Evolutionary conservation across 495 filamentous ascomycete species (phyloP), one percentile per base, ranked within the genome.

Genomic region (Penicillium longicatenatum): DNA sequence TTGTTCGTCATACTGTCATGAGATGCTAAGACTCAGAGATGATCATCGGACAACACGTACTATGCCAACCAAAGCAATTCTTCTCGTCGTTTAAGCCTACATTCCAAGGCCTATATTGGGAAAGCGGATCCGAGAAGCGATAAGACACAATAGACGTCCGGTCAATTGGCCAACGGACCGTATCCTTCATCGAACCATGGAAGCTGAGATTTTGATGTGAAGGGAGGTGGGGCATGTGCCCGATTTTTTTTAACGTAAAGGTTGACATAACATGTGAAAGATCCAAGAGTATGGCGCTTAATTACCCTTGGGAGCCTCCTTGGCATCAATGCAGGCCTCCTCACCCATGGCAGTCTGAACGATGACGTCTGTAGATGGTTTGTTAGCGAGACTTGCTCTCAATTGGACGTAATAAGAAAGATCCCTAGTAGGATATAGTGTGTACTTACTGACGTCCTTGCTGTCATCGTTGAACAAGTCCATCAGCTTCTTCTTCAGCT

Each of bases 291-390:
- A 65, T 56, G 54, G 60, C 65, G 58, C 68, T 78, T 72, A 68
- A 35, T 10, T 10, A 3, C 9, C 11, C 70, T 70, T 64, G 70
- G 68, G 88, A 70, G 89, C 89, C 78, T 98, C 93, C 85, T 98
- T 97, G 78, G 87, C 88, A 72, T 97, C 92, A 70, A 97, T 90
- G 64, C 86, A 90, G 62, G 84, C 82, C 84, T 97, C 91, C 77
- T 98, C 93, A 66, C 89, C 89, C 94, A 99, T 99, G 72, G 94
- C 86, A 59, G 89, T 89, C 71, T 93, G 89, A 75, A 99, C 82
- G 64, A 91, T 89, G 69, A 98, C 84, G 72, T 91, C 93, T 97
- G 62, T 7, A 55, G 19, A 52, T 14, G 7, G 17, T 44, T 41
- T 42, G 35, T 52, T 52, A 52, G 45, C 24, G 45, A 11, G 7